Evolutionary conservation across 352 stramenopile species (phyloP).

Genomic region (Pythium periplocum): DNA sequence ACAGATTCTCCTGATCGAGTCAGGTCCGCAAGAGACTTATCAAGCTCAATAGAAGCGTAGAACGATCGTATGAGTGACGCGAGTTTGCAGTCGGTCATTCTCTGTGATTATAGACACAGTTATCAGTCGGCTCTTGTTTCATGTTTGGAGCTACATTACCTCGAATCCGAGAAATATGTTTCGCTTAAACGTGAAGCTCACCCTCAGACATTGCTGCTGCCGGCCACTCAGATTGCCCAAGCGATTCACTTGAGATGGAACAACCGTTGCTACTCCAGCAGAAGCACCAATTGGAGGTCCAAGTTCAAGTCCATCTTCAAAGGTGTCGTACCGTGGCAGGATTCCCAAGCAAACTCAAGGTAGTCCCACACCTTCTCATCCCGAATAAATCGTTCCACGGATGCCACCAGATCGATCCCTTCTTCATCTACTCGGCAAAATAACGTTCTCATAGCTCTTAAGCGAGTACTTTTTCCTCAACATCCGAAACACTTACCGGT

Average conservation of each 20-base stretch:
- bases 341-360: constrained; percentile 26
- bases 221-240: neutral
- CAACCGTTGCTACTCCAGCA: neutral
- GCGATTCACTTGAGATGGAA: neutral
- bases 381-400: constrained; percentile 31
- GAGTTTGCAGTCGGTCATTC: constrained; percentile 12
- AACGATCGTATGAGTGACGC: constrained; percentile 23
- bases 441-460: too few species aligned
- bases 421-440: constrained; percentile 36
- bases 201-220: constrained; percentile 18
- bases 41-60: constrained; percentile 30
- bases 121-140: too few species aligned
- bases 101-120: constrained; percentile 1
- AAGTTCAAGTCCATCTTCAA: neutral
- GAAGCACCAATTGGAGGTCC: too few species aligned
- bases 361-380: constrained; percentile 32
- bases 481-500: too few species aligned
- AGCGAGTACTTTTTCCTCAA: too few species aligned
- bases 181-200: constrained; percentile 29
- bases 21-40: constrained; percentile 32
- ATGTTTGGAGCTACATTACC: too few species aligned
- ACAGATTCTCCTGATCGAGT: constrained; percentile 19
- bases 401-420: constrained; percentile 40
- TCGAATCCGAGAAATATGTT: constrained; percentile 29
- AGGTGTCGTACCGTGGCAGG: constrained; percentile 30